Conservation (phyloP, 2,329 filamentous ascomycete species). For the Diaporthe australafricana region DNA sequence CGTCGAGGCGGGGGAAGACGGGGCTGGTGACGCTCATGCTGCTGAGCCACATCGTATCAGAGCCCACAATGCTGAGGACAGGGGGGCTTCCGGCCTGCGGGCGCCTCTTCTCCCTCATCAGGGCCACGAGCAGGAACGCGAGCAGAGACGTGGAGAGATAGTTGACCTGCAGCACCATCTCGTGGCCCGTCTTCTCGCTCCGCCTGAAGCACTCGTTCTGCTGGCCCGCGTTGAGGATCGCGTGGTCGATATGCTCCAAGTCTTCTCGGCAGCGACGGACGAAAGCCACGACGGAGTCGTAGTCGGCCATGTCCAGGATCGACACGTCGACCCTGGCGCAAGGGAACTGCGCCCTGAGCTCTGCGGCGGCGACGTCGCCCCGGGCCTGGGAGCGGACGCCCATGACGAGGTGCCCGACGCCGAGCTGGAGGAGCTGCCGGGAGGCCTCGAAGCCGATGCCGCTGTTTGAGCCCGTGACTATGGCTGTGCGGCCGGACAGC, state of each 20-base stretch:
- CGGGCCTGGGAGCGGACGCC: constrained; percentile 55
- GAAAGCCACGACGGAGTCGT: constrained; percentile 24
- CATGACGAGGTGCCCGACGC: constrained; percentile 49
- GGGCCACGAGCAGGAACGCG: constrained; percentile 4
- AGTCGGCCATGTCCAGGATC: constrained; percentile 25
- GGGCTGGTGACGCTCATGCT: too few species aligned
- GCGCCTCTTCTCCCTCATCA: background rate
- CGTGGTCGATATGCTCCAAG: constrained; percentile 52
- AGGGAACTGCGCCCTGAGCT: constrained; percentile 46
- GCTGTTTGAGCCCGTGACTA: constrained; percentile 17
- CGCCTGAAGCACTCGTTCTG: background rate
- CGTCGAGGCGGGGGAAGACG: too few species aligned
- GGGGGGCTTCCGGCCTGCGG: too few species aligned
- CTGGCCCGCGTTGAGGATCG: constrained; percentile 50
- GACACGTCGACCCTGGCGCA: constrained; percentile 36
- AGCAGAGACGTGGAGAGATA: constrained; percentile 24
- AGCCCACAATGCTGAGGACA: too few species aligned
- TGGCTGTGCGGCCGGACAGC: background rate
- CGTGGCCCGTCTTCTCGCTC: constrained; percentile 8
- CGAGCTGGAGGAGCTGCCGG: constrained; percentile 34
- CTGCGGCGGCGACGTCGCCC: constrained; percentile 51
- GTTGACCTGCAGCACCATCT: constrained; percentile 17
- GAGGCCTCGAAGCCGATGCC: constrained; percentile 3
- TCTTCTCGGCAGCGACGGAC: constrained; percentile 40
- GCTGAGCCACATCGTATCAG: too few species aligned